Evolutionary conservation across 108 stramenopile genomes (phyloP).

Genomic region (Skeletonema potamos): DNA sequence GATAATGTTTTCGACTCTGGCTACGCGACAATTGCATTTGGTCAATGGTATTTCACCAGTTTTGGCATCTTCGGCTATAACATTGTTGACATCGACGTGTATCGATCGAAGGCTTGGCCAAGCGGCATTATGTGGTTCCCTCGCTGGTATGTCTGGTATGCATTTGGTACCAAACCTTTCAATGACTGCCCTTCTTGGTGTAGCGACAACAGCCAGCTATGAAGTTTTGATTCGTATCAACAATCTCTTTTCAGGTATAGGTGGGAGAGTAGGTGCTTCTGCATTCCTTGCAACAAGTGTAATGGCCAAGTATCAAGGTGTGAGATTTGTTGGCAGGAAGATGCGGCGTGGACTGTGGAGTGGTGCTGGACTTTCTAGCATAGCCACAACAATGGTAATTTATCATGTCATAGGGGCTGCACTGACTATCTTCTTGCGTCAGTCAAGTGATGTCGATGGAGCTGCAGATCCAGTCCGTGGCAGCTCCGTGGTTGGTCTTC

Average conservation of each 20-base stretch:
- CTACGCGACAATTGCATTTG: conserved; percentile 32
- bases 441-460: conserved; percentile 35
- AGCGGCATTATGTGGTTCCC: conserved; percentile 51
- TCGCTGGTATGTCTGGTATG: conserved; percentile 48
- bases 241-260: conserved; percentile 37
- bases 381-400: conserved; percentile 7
- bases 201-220: conserved; percentile 25
- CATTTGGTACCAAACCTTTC: conserved; percentile 16
- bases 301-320: conserved; percentile 14
- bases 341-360: conserved; percentile 1
- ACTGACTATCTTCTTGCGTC: conserved; percentile 44
- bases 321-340: conserved; percentile 5
- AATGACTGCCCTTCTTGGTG: conserved; percentile 19
- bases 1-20: conserved; percentile 17
- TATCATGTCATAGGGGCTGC: conserved; percentile 38
- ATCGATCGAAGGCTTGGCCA: conserved; percentile 41
- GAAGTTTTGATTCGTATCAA: conserved; percentile 36
- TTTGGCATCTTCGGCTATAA: conserved; percentile 40
- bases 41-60: conserved; percentile 18
- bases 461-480: conserved; percentile 52
- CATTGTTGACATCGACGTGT: conserved; percentile 14
- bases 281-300: conserved; percentile 44
- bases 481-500: conserved; percentile 34
- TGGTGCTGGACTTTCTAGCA: background rate
- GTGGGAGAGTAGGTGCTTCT: conserved; percentile 40